Base-by-base conservation (phyloP, 2,329 filamentous ascomycete genomes). In the Ophiocordyceps camponoti-floridani region DNA sequence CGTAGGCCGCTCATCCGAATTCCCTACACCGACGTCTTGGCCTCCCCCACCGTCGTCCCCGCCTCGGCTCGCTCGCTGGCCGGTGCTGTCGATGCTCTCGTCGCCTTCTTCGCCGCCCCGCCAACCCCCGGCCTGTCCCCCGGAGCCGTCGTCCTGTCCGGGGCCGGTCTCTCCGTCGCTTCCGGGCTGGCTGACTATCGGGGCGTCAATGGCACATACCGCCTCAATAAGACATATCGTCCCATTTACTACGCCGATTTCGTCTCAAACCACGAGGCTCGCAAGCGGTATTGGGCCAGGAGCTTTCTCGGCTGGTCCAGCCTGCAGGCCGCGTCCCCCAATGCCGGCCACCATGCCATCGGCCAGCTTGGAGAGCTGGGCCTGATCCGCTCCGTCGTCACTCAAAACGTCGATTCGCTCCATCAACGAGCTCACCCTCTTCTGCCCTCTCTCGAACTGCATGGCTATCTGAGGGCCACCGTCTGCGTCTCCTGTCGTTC, bases 341-440 rank as follows among this genome's bases (percentile, higher is more conserved):
- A 96, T 56, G 65, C 68, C 3, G 79, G 79, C 2, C 91, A 98
- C 63, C 70, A 75, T 57, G 86, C 88, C 2, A 74, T 96, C 46
- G 71, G 75, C 44, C 72, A 81, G 50, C 66, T 96, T 33, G 83
- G 77, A 3, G 62, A 72, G 4, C 65, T 91, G 51, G 88, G 87
- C 2, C 63, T 87, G 43, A 68, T 95, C 40, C 74, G 72, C 46
- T 76, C 68, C 44, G 84, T 95, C 47, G 78, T 98, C 52, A 96
- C 91, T 38, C 91, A 98, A 59, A 96, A 96, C 57, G 91, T 98
- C 44, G 91, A 98, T 63, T 94, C 87, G 2, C 94, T 98, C 58
- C 91, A 98, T 61, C 69, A 73, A 2, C 65, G 65, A 47, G 82
- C 86, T 1, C 88, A 95, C 60, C 84, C 87, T 0, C 58, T 68